Percentiles rank a stretch among this genome's conserved stretches.
Conservation (phyloP, 1,284 basidiomycete species). For the Sporisorium exsertum region DNA sequence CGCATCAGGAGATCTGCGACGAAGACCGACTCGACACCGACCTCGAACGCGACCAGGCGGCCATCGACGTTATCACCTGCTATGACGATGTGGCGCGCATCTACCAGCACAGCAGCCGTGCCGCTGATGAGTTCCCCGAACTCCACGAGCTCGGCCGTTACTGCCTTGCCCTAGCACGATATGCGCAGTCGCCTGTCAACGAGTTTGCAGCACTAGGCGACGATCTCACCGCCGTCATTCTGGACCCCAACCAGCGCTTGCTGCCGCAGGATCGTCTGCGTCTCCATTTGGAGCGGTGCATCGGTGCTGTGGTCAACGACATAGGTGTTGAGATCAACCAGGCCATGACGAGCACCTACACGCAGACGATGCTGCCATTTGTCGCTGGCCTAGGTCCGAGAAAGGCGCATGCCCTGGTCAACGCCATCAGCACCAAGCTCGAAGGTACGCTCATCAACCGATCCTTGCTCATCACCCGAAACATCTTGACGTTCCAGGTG, state of each 20-base stretch:
- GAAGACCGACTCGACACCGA: constrained; percentile 46
- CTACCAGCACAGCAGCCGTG: constrained; percentile 90
- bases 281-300: constrained; percentile 82
- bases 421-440: constrained; percentile 58
- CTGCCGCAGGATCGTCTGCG: constrained; percentile 85
- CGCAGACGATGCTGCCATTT: constrained; percentile 86
- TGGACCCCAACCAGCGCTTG: constrained; percentile 82
- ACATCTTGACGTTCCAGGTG: constrained; percentile 57
- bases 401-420: constrained; percentile 87
- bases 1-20: constrained; percentile 68
- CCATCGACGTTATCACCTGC: constrained; percentile 78
- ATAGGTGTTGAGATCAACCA: constrained; percentile 97
- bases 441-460: constrained; percentile 66
- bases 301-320: constrained; percentile 90
- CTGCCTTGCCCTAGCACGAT: constrained; percentile 92
- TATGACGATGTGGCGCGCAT: constrained; percentile 92
- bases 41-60: constrained; percentile 43
- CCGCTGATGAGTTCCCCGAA: constrained; percentile 84
- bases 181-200: constrained; percentile 86
- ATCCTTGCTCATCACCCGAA: constrained; percentile 53
- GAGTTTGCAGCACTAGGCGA: constrained; percentile 65
- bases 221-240: constrained; percentile 63
- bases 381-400: constrained; percentile 94
- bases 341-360: constrained; percentile 86
- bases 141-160: constrained; percentile 87